Evolutionary conservation across 2,329 filamentous ascomycete genomes (phyloP).

Genomic region (Erysiphe pulchra): DNA sequence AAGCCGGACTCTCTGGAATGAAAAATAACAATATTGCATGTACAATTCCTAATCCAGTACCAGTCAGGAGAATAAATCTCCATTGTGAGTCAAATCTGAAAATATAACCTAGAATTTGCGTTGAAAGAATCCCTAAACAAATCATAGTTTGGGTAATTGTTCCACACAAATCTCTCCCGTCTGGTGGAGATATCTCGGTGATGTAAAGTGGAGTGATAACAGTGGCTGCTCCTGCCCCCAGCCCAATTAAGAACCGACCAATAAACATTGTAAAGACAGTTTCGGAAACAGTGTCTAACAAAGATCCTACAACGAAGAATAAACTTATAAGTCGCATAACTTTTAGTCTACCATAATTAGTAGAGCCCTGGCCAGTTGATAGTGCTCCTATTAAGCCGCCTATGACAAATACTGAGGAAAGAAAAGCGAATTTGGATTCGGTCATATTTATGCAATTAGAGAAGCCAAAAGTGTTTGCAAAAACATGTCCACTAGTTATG

Average conservation of each 20-base stretch:
- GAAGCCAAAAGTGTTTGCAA: slow-evolving; percentile 16
- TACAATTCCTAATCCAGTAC: slow-evolving; percentile 36
- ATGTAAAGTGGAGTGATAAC: slow-evolving; percentile 91
- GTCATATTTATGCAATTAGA: slow-evolving; percentile 76
- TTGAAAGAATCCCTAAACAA: slow-evolving; percentile 67
- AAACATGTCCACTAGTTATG: slow-evolving; percentile 14
- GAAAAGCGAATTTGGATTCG: slow-evolving; percentile 53
- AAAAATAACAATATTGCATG: slow-evolving; percentile 48
- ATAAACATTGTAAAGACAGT: slow-evolving; percentile 41
- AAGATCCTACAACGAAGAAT: slow-evolving; percentile 51
- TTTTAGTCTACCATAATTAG: slow-evolving; percentile 45
- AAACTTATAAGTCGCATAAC: slow-evolving; percentile 55
- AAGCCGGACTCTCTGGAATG: slow-evolving; percentile 72
- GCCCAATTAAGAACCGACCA: slow-evolving; percentile 55
- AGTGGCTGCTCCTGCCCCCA: slow-evolving; percentile 69
- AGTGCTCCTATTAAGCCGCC: slow-evolving; percentile 72
- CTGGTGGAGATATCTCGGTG: slow-evolving; percentile 61
- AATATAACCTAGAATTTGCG: slow-evolving; percentile 71
- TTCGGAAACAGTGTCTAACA: slow-evolving; percentile 46
- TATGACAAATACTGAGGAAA: slow-evolving; percentile 76
- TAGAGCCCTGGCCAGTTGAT: slow-evolving; percentile 52
- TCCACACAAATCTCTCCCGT: slow-evolving; percentile 53
- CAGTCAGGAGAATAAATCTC: slow-evolving; percentile 58
- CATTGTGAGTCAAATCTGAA: slow-evolving; percentile 56
- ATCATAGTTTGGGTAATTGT: slow-evolving; percentile 79